Evolutionary conservation across 257 asterid genomes (phyloP), one percentile per base, ranked within the genome.

Genomic region (Handroanthus guayacan): DNA sequence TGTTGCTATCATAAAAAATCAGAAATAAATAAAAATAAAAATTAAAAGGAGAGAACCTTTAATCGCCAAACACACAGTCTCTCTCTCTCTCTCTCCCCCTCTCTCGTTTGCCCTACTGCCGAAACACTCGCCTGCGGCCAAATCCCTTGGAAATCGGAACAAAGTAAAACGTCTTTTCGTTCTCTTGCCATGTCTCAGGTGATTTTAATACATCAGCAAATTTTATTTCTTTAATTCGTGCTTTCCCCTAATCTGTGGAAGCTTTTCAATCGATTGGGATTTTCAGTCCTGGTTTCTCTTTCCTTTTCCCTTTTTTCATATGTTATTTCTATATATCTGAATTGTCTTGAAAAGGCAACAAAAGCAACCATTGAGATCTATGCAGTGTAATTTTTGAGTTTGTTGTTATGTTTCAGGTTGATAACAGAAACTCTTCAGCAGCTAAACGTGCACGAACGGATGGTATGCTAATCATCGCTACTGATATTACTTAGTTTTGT

Each of bases 401-500:
- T 63, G n/a, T 80, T 66, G 3, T 71, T 76, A 8, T 47, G 38
- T 77, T 76, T 37, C 83, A 92, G 97, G 92, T 90, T 31, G 96
- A 89, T 80, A 90, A 75, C 88, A 82, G 97, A 75, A 92, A 89
- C 71, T 89, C 96, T 71, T 90, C 96, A 5, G 95, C 97, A 47
- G 86, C 90, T 65, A 92, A 92, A 72, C 92, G 96, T 68, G 97
- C 94, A 65, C 86, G 97, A 71, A 91, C 96, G 70, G 97, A 91
- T 62, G 94, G 97, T 91, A 87, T 74, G 75, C 43, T 56, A 31
- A 8, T 60, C 4, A 16, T 63, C 44, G 9, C 36, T 47, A 39
- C 75, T 11, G 9, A 3, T 51, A 38, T 51, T 14, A 48, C 34
- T 25, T 18, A 56, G 54, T 31, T 9, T 45, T 36, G 25, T 31